phyloP scores from a whole-genome alignment of 345 rosid species.

The Eucalyptus urophylla region DNA sequence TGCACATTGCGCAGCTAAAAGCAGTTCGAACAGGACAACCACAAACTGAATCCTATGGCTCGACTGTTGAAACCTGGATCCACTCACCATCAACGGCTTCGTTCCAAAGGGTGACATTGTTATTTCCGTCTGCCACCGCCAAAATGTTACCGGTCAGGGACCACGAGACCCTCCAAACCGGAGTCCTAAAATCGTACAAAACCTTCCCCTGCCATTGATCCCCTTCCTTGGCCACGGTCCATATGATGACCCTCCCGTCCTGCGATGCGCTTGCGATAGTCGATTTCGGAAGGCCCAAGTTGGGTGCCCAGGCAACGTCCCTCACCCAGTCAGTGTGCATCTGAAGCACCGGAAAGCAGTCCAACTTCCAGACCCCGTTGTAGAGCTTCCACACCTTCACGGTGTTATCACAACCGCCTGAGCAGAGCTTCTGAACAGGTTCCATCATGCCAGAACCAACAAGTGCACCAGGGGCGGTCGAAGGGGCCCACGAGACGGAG shows the following conservation, averaged over 20 bases:
- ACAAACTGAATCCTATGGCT: not conserved
- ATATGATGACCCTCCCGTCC: constrained; percentile 5
- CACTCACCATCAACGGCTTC: constrained; percentile 4
- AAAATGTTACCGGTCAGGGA: constrained; percentile 4
- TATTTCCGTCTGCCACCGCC: constrained; percentile 3
- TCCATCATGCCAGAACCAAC: not conserved
- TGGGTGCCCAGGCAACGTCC: constrained; percentile 10
- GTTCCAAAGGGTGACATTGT: constrained; percentile 1
- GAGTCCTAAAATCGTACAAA: not conserved
- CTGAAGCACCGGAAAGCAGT: constrained; percentile 3
- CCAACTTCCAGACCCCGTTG: constrained; percentile 6
- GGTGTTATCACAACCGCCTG: constrained; percentile 4
- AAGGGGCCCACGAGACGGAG: constrained; percentile 5
- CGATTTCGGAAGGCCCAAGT: constrained; percentile 9
- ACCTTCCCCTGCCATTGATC: constrained; percentile 4
- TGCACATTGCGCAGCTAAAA: not conserved
- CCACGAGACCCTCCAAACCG: constrained; percentile 10
- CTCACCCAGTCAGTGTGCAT: constrained; percentile 6
- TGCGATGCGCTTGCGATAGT: not conserved
- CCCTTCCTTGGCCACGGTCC: constrained; percentile 6
- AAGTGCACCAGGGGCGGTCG: not conserved
- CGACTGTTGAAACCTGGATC: not conserved
- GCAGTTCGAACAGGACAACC: not conserved
- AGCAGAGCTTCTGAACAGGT: constrained; percentile 4
- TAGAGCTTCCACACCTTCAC: constrained; percentile 8